A percentile compares a stretch with the other conserved stretches of the same genome.
Conservation (phyloP, 2,329 filamentous ascomycete species). For the Pseudopyricularia javanii region DNA sequence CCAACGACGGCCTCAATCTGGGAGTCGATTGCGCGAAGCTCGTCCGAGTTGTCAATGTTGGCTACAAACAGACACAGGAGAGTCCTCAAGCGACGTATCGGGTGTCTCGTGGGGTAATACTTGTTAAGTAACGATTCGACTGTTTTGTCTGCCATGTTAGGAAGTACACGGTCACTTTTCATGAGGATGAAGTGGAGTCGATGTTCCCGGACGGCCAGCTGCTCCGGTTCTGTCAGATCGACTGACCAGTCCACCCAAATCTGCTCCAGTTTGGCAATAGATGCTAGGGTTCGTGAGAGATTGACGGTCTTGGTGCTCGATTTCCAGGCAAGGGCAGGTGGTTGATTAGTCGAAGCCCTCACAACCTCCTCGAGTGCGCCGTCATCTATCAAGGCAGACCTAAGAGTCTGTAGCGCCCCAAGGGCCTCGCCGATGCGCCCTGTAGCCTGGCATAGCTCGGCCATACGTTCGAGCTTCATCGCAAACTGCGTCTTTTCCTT, state of each 20-base stretch:
- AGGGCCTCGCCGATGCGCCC: conserved; percentile 45
- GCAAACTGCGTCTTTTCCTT: conserved; percentile 47
- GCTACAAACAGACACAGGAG: conserved; percentile 35
- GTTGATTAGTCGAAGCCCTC: conserved; percentile 29
- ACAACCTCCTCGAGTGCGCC: conserved; percentile 44
- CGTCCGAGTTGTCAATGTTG: conserved; percentile 30
- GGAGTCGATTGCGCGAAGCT: conserved; percentile 23
- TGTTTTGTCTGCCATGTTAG: conserved; percentile 30
- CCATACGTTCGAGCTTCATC: conserved; percentile 55
- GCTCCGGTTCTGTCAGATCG: conserved; percentile 36
- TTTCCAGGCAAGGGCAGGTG: conserved; percentile 42
- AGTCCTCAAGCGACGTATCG: conserved; percentile 38
- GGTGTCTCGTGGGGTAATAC: conserved; percentile 36
- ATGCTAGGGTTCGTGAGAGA: conserved; percentile 46
- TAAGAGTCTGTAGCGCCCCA: conserved; percentile 45
- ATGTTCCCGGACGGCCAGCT: conserved; percentile 47
- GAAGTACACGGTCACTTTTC: conserved; percentile 17
- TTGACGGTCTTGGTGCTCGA: conserved; percentile 32
- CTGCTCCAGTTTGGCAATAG: conserved; percentile 45
- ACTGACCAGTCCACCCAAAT: conserved; percentile 45
- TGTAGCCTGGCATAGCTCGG: conserved; percentile 42
- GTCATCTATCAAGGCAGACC: conserved; percentile 46
- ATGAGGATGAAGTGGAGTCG: conserved; percentile 37
- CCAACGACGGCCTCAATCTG: conserved; percentile 25
- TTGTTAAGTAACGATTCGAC: conserved; percentile 34